phyloP scores from a whole-genome alignment of 768 basidiomycete genomes.

The Lentinula edodes region DNA sequence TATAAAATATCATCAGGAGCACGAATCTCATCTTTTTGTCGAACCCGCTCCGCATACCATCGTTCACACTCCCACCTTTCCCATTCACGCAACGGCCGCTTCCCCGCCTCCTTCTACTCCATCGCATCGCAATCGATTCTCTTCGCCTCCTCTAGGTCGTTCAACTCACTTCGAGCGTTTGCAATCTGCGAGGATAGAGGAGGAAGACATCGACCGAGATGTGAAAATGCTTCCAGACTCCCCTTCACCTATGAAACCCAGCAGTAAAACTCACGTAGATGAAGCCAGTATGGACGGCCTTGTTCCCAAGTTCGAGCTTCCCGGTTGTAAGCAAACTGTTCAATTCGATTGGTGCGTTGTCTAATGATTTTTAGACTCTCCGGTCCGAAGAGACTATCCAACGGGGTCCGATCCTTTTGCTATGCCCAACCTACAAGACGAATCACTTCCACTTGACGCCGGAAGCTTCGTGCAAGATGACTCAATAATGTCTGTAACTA shows the following conservation, averaged over 20 bases:
- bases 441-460: constrained; percentile 10
- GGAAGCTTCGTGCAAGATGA: constrained; percentile 7
- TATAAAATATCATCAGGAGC: constrained; percentile 32
- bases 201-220: constrained; percentile 30
- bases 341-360: not conserved
- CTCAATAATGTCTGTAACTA: not conserved
- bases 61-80: constrained; percentile 7
- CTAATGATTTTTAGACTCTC: not conserved
- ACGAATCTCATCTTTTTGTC: constrained; percentile 22
- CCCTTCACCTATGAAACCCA: constrained; percentile 32
- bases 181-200: constrained; percentile 15
- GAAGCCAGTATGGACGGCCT: constrained; percentile 5
- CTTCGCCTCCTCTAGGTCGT: constrained; percentile 26
- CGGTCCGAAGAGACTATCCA: not conserved
- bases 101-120: constrained; percentile 15
- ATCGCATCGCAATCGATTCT: constrained; percentile 4
- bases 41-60: constrained; percentile 21
- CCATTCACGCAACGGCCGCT: constrained; percentile 12
- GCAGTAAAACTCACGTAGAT: constrained; percentile 17
- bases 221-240: constrained; percentile 43
- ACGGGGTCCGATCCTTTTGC: constrained; percentile 14
- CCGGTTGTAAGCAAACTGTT: constrained; percentile 10
- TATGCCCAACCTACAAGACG: constrained; percentile 14
- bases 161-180: constrained; percentile 34
- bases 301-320: constrained; percentile 16